A percentile compares a stretch with the other conserved stretches of the same genome.
These are phyloP conservation scores for Aquanectria penicillioides DNA, from an alignment of 2,329 filamentous ascomycete genomes.

Conservation along the genomic window DNA sequence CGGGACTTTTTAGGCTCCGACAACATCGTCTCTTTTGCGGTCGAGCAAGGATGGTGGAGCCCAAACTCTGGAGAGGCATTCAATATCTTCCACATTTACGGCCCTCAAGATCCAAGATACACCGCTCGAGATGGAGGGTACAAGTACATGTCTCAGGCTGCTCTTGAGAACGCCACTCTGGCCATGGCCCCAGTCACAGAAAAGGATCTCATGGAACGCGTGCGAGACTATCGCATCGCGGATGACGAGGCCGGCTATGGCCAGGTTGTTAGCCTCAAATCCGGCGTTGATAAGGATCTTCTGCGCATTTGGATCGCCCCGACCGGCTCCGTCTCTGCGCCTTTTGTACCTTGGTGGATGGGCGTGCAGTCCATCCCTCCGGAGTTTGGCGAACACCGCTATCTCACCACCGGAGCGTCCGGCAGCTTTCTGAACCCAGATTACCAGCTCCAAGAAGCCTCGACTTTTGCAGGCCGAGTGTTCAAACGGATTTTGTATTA, in stretches of 20 bases:
- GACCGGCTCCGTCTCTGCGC: constrained; percentile 28
- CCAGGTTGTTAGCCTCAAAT: constrained; percentile 30
- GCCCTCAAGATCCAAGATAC: constrained; percentile 32
- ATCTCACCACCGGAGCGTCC: constrained; percentile 34
- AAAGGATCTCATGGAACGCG: constrained; percentile 35
- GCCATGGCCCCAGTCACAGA: constrained; percentile 35
- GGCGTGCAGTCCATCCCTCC: constrained; percentile 33
- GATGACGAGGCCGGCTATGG: constrained; percentile 38
- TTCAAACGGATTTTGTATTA: constrained; percentile 37
- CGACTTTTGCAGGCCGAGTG: constrained; percentile 33
- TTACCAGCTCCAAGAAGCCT: constrained; percentile 36
- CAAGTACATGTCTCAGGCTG: constrained; percentile 38
- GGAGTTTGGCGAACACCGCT: constrained; percentile 34
- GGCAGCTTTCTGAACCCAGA: constrained; percentile 39
- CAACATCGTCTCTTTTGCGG: constrained; percentile 36
- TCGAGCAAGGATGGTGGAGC: constrained; percentile 38
- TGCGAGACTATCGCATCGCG: constrained; percentile 33
- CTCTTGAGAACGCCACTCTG: constrained; percentile 32
- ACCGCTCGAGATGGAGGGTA: constrained; percentile 38
- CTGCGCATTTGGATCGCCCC: constrained; percentile 37
- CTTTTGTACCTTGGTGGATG: constrained; percentile 37
- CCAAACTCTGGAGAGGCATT: constrained; percentile 29
- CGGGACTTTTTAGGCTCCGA: constrained; percentile 31
- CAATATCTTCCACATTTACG: constrained; percentile 36
- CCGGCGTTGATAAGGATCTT: constrained; percentile 29